Percentiles rank a stretch among this genome's conserved stretches.
Evolutionary conservation across 2,329 filamentous ascomycete genomes (phyloP).

Genomic region (Hymenoscyphus infarciens): DNA sequence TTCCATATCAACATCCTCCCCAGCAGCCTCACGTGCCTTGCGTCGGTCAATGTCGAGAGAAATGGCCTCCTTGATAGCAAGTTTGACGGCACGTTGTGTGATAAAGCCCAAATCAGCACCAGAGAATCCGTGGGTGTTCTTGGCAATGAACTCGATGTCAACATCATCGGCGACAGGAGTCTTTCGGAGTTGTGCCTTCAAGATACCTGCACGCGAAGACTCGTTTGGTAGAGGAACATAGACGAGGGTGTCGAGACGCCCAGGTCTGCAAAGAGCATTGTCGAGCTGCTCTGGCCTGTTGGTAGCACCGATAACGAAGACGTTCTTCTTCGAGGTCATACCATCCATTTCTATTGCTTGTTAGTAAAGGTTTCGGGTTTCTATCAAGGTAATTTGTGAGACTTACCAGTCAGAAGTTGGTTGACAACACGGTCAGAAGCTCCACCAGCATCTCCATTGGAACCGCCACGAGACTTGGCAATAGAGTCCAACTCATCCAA

Average conservation of each 20-base stretch:
- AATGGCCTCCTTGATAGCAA: slow-evolving; percentile 98
- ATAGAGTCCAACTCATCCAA: slow-evolving; percentile 98
- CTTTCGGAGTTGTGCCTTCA: slow-evolving; percentile 96
- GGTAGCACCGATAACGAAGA: slow-evolving; percentile 98
- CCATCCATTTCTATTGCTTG: slow-evolving; percentile 81
- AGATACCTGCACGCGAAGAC: slow-evolving; percentile 80
- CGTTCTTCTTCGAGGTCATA: slow-evolving; percentile 99
- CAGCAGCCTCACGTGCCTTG: slow-evolving; percentile 84
- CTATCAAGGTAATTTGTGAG: slow-evolving; percentile 12
- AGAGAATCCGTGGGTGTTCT: slow-evolving; percentile 97
- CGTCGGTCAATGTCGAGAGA: slow-evolving; percentile 79
- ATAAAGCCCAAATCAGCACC: slow-evolving; percentile 99
- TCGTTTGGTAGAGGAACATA: slow-evolving; percentile 97
- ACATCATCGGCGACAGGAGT: slow-evolving; percentile 87
- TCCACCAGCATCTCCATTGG: slow-evolving; percentile 91
- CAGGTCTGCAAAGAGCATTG: slow-evolving; percentile 94
- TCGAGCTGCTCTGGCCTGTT: slow-evolving; percentile 99
- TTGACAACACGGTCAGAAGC: slow-evolving; percentile 99
- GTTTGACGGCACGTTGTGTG: slow-evolving; percentile 97
- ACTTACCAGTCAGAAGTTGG: slow-evolving; percentile 91
- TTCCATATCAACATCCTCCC: slow-evolving; percentile 77
- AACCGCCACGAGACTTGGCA: slow-evolving; percentile 98
- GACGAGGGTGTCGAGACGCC: slow-evolving; percentile 96
- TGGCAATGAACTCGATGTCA: slow-evolving; percentile 86
- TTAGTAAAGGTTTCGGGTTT: slow-evolving; percentile 40